Base-by-base conservation (phyloP, 257 asterid genomes). In the Gardenia jasminoides region DNA sequence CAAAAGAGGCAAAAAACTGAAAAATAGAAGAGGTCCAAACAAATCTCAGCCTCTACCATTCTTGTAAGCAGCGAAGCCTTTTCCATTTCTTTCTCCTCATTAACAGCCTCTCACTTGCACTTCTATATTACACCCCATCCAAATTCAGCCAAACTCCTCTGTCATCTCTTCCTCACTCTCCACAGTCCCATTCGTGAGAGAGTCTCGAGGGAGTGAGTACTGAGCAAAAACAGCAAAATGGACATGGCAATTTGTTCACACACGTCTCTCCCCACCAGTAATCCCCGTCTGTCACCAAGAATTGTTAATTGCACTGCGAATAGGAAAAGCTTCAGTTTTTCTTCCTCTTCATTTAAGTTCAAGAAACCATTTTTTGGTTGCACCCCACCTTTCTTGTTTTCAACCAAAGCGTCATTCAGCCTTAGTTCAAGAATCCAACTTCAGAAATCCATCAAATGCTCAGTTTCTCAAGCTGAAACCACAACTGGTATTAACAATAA, bases 101-200 rank as follows among this genome's bases (percentile, higher is more conserved):
- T 70, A 79, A 68, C 86, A 76, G 91, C 96, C 98, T 87, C 92
- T 87, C 91, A 82, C 92, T 87, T 78, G 84, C 88, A 81, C 91
- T 89, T 77, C 86, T 5, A 64, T 90, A 74, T 78, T 80, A 64
- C 56, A 67, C 88, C 92, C 89, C 79, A 88, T 86, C 88, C 79
- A 82, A 46, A 31, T 46, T 68, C 68, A 52, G 31, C 70, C 66
- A 82, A 78, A 83, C 71, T 36, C n/a, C n/a, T n/a, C 41, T 36
- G 41, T 36, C 76, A 76, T 41, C 74, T 71, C 79, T n/a, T 46
- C 9, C 72, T 75, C 76, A 61, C 4, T 36, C 77, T 79, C 50
- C 81, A 17, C 73, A 48, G 17, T 43, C 50, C 31, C 75, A 71
- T 47, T 70, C 20, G 13, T 6, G 81, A 75, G 86, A 75, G 86